phyloP scores from a whole-genome alignment of 371 early-diverging fungal species.

The Mucor circinelloides region DNA sequence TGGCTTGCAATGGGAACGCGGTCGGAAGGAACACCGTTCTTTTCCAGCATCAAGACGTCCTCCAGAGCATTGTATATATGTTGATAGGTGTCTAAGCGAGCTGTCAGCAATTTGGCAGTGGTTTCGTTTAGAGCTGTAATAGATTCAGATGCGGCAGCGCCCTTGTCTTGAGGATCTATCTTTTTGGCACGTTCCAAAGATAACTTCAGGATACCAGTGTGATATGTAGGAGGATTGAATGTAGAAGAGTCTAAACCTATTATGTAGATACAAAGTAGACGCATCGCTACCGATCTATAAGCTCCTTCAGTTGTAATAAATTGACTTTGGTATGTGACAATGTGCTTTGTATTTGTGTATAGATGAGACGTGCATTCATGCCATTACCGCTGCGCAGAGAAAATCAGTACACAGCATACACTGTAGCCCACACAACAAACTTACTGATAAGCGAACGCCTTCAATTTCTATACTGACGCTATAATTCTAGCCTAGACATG shows the following conservation, averaged over 20 bases:
- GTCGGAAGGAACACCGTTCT: background rate
- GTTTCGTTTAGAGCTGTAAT: background rate
- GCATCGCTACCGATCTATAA: constrained; percentile 57
- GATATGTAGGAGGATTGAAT: constrained; percentile 53
- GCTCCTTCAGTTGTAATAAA: constrained; percentile 47
- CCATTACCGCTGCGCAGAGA: background rate
- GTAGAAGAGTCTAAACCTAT: no score
- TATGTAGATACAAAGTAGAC: no score
- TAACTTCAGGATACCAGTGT: constrained; percentile 66
- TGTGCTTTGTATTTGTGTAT: constrained; percentile 13
- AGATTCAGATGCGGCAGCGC: constrained; percentile 46
- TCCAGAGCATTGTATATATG: constrained; percentile 6
- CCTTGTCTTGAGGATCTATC: constrained; percentile 64
- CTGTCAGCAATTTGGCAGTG: background rate
- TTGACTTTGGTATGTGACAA: constrained; percentile 51
- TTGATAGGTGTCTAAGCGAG: background rate
- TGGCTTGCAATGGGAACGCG: constrained; percentile 1
- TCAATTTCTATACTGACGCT: constrained; percentile 74
- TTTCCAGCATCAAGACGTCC: constrained; percentile 40
- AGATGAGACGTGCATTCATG: background rate
- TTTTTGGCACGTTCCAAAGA: constrained; percentile 70
- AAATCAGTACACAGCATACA: background rate
- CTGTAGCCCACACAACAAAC: background rate
- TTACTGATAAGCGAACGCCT: constrained; percentile 45
- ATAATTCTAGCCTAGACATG: constrained; percentile 79